Evolutionary conservation across 2,329 filamentous ascomycete genomes (phyloP), one percentile per base, ranked within the genome.

Genomic region (Ciborinia camelliae): DNA sequence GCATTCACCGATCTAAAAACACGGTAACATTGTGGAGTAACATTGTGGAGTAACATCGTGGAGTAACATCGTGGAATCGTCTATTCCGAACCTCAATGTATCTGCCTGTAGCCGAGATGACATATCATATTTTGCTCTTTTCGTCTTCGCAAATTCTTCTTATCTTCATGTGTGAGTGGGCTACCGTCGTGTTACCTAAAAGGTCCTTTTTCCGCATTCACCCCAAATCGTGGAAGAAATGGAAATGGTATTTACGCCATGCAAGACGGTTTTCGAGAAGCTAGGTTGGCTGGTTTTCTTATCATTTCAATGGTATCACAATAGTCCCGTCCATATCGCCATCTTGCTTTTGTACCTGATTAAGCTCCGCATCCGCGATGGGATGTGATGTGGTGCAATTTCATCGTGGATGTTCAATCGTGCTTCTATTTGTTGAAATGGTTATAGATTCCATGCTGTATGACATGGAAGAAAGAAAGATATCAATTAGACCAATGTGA

Each of bases 131-230:
- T 58, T 48, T 14, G 55, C 30, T 47, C 30, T 48, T 58, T 58
- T 35, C 20, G 41, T 45, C 41, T 28, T 35, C 28, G 41, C 41
- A 45, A 35, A 35, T 23, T 30, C 26, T 45, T 35, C 55, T 59
- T 59, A 58, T 58, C 55, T 58, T 2, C 18, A 58, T 8, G 2
- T 47, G n/a, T 43, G 39, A n/a, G 30, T 45, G 26, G 26, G 39
- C 54, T 57, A 15, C 54, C 20, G 41, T 26, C 54, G 55, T 59
- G 55, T 59, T 47, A 47, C 41, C 30, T 47, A 59, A 37, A 59
- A 35, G 55, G 55, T 26, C 55, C 55, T 59, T 59, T 59, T 59
- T 37, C 55, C 41, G 55, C 26, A 18, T 59, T 48, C 26, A 47
- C 8, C 41, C 41, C 41, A n/a, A n/a, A 12, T 20, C 14, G 8